Base-by-base conservation (phyloP, 78 protist species). In the Chrysochromulina parva region DNA sequence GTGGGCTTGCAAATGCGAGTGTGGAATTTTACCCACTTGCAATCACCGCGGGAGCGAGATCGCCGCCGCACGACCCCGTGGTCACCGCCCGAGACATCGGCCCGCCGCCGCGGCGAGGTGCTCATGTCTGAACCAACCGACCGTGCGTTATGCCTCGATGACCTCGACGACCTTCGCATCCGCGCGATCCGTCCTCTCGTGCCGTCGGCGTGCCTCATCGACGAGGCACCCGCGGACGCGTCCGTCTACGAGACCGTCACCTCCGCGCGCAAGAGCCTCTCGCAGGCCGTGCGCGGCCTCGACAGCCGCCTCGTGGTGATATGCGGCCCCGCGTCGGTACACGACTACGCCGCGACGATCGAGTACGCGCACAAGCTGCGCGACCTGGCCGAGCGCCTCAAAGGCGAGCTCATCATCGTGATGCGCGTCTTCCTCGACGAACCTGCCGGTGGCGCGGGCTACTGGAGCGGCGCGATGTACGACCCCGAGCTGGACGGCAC, bases 401-500 rank as follows among this genome's bases (percentile, higher is more conserved):
- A 4, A 3, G 48, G 14, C 85, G 85, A 76, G 58, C 55, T 76
- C 59, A 2, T 76, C 85, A 7, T 76, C 20, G 53, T 76, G 13
- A 4, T 76, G 59, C 85, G 85, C 24, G 54, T 48, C 85, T 50
- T 14, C 14, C 55, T 38, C 60, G 85, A 48, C 57, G 38, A 3
- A 38, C 85, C 85, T 10, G 58, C 38, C 13, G 80, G 52, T 2
- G 38, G 55, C 0, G 58, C 85, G 11, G 11, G 53, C 4, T 6
- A 1, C 38, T 50, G 85, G 85, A 0, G n/a, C 28, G 55, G 85
- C 1, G 59, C 3, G 22, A 76, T 89, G 57, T 50, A 73, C 38
- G 92, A 89, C 86, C 92, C 92, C 47, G 92, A 71, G n/a, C 74
- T 89, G 16, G 74, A 89, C 86, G 92, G 92, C 14, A 16, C 87